These are phyloP conservation scores for Crithidia sp. DNA, from an alignment of 208 protist species.

Conservation along the genomic window DNA sequence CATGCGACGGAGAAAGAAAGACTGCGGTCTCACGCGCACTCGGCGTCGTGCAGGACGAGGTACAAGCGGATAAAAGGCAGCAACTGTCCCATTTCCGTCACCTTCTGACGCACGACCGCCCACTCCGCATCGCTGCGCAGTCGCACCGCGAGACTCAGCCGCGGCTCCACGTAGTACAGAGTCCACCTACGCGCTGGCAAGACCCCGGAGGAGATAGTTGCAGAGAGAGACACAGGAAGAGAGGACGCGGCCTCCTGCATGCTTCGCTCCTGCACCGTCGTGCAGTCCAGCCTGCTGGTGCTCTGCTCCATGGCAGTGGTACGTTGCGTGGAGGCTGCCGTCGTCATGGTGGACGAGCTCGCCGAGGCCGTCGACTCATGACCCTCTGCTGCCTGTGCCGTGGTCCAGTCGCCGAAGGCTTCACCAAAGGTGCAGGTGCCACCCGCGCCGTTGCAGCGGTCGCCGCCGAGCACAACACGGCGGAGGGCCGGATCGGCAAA, in stretches of 20 bases:
- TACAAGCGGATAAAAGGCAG: constrained; percentile 58
- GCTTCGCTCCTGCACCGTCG: too few relatives aligned
- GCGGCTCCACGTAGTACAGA: constrained; percentile 30
- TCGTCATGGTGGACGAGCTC: not conserved
- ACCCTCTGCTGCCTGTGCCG: not conserved
- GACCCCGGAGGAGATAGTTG: not conserved
- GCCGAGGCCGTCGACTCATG: not conserved
- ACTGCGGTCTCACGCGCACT: not conserved
- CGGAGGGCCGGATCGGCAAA: constrained; percentile 25
- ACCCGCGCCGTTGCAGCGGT: constrained; percentile 19
- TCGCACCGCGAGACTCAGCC: constrained; percentile 22
- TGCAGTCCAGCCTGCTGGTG: not conserved
- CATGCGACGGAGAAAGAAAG: too few relatives aligned
- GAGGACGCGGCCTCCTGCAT: not conserved
- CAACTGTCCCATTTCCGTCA: constrained; percentile 18
- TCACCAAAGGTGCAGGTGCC: constrained; percentile 27
- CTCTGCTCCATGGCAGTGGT: too few relatives aligned
- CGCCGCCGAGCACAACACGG: constrained; percentile 19
- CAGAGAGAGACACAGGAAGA: not conserved
- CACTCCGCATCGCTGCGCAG: constrained; percentile 52
- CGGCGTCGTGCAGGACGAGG: constrained; percentile 40
- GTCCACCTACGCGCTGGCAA: constrained; percentile 3
- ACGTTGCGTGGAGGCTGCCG: not conserved
- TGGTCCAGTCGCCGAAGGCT: constrained; percentile 31
- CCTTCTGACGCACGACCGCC: constrained; percentile 36